Base-by-base conservation (phyloP, 768 basidiomycete species). In the Terana coerulea region DNA sequence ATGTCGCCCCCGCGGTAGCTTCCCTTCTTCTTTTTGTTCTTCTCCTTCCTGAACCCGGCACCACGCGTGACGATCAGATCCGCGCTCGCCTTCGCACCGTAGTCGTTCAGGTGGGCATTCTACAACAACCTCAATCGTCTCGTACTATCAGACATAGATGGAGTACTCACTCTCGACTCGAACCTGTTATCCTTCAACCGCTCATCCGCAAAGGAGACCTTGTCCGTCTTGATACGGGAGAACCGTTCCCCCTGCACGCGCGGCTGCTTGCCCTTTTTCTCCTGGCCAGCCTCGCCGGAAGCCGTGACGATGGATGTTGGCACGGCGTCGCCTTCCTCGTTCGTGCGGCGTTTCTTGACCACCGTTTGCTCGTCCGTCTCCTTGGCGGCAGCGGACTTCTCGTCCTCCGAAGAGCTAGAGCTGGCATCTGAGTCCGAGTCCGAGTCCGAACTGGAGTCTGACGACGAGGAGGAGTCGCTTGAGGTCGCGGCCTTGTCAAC, bases 11-110 rank as follows among this genome's bases (percentile, higher is more conserved):
- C 94, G 39, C 81, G 80, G 69, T 98, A 98, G 54, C 87, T 92
- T 3, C 94, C 95, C 60, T 89, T 76, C 73, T 99, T 99, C 74
- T 98, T 98, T 81, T 98, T 99, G 73, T 97, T 98, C 72, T 99
- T 99, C 77, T 97, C 95, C 70, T 98, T 99, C 49, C 93, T 80
- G 76, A 99, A 99, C 2, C 92, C 92, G 42, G 90, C 87, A 2
- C 95, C 95, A 1, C 94, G 81, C 3, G 95, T 98, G 24, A 94
- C 89, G 56, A 95, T 87, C 55, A 99, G 73, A 68, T 98, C 97
- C 33, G 78, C 76, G 57, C 85, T 83, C 0, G 95, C 95, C 49
- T 77, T 78, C 26, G 83, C 85, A 17, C 95, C 95, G 59, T 99
- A 99, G 64, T 98, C 97, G 55, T 84, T 84, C 21, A 57, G 56